Evolutionary conservation across 495 filamentous ascomycete species (phyloP).

Genomic region (Aspergillus olivimuriae): DNA sequence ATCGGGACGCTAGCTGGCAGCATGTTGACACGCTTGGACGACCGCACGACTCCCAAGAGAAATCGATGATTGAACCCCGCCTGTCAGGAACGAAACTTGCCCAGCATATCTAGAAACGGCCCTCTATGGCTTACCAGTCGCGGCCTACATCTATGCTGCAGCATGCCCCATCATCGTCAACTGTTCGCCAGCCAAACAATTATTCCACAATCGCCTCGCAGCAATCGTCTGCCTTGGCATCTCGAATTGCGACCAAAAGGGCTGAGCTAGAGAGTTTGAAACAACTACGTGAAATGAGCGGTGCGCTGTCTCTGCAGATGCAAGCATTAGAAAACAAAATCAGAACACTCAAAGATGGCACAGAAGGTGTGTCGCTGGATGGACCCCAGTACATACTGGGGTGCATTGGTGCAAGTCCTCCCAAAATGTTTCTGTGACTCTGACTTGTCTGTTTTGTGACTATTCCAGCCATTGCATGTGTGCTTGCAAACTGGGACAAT

Average conservation of each 20-base stretch:
- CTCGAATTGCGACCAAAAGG: conserved; percentile 89
- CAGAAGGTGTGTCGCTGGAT: conserved; percentile 80
- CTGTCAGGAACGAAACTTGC: no score
- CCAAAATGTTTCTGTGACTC: conserved; percentile 1
- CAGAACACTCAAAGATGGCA: conserved; percentile 80
- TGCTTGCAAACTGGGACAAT: conserved; percentile 93
- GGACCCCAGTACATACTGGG: not conserved
- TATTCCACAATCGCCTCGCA: conserved; percentile 39
- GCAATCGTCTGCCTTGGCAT: conserved; percentile 74
- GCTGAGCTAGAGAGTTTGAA: conserved; percentile 85
- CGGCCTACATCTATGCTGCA: conserved; percentile 40
- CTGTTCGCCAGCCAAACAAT: conserved; percentile 33
- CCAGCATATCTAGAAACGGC: not conserved
- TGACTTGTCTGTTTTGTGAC: conserved; percentile 5
- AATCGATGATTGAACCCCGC: not conserved
- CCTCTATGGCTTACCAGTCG: conserved; percentile 50
- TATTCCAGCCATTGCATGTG: conserved; percentile 73
- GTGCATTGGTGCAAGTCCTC: no score
- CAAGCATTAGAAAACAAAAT: conserved; percentile 83
- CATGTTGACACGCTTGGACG: not conserved
- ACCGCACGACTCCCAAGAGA: not conserved
- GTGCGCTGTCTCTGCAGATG: conserved; percentile 84
- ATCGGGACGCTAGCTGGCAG: not conserved
- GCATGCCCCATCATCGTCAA: conserved; percentile 17
- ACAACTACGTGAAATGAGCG: conserved; percentile 83